Evolutionary conservation across 257 asterid species (phyloP).

Genomic region (Scutellaria minor): DNA sequence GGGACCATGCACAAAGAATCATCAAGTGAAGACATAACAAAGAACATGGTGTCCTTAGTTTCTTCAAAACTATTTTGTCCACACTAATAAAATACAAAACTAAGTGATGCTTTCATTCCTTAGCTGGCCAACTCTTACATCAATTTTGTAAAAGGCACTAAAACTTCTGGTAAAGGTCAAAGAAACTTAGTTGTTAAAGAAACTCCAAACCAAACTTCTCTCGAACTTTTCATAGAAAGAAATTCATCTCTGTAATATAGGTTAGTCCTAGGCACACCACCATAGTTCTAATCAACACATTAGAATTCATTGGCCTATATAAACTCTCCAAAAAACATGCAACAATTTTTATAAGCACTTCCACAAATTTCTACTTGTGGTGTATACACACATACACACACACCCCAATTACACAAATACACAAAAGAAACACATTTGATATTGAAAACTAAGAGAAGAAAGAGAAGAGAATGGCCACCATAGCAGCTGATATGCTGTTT

Average conservation of each 20-base stretch:
- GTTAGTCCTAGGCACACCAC: constrained; percentile 4
- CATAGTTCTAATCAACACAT: constrained; percentile 5
- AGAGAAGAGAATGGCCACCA: constrained; percentile 38
- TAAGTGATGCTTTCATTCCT: constrained; percentile 19
- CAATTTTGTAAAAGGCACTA: neutral
- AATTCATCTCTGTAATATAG: constrained; percentile 14
- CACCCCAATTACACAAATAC: no score
- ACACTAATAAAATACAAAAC: neutral
- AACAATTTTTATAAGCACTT: neutral
- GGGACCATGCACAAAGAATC: neutral
- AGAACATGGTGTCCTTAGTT: constrained; percentile 10
- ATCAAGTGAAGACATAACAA: constrained; percentile 18
- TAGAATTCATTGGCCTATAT: constrained; percentile 13
- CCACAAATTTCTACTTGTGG: no score
- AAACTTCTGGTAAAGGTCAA: constrained; percentile 1
- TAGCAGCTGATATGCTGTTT: constrained; percentile 38
- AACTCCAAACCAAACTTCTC: constrained; percentile 21
- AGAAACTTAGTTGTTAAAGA: constrained; percentile 9
- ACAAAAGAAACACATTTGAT: no score
- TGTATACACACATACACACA: neutral
- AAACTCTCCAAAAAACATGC: constrained; percentile 24
- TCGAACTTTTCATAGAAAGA: neutral
- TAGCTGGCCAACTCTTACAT: constrained; percentile 9
- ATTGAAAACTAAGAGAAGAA: neutral
- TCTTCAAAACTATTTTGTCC: neutral